A percentile compares a stretch with the other conserved stretches of the same genome.
Conservation (phyloP, 441 rosid genomes). For the Populus trichocarpa region DNA sequence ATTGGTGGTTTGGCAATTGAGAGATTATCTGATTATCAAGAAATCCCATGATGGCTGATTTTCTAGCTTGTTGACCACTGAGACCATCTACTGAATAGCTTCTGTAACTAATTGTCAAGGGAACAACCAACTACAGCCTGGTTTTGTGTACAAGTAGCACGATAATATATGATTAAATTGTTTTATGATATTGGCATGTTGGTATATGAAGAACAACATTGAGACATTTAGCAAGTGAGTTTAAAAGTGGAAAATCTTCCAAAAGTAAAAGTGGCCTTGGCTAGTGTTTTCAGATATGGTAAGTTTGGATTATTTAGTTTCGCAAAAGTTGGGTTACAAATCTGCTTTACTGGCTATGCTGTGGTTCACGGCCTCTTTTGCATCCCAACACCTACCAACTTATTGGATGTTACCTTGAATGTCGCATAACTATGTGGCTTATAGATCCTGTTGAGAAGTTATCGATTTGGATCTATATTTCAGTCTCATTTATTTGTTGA, state of each 20-base stretch:
- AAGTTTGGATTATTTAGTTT: background rate
- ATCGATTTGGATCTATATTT: background rate
- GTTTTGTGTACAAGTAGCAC: background rate
- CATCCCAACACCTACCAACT: background rate
- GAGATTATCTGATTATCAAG: background rate
- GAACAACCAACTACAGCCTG: background rate
- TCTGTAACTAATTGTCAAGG: background rate
- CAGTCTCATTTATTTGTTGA: slow-evolving; percentile 1
- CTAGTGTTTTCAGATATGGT: background rate
- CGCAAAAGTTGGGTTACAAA: background rate
- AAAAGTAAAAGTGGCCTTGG: background rate
- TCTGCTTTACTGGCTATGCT: background rate
- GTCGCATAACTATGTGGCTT: background rate
- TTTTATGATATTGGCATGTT: background rate
- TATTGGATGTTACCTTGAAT: background rate
- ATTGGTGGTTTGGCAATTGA: background rate
- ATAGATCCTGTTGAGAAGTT: background rate
- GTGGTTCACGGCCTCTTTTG: background rate
- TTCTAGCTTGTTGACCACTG: background rate
- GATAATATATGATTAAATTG: background rate
- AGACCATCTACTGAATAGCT: background rate
- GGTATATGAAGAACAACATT: background rate
- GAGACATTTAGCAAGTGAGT: background rate
- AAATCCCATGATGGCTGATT: background rate
- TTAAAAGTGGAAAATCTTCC: background rate